Base-by-base conservation (phyloP, 345 rosid genomes). In the Combretum micranthum region DNA sequence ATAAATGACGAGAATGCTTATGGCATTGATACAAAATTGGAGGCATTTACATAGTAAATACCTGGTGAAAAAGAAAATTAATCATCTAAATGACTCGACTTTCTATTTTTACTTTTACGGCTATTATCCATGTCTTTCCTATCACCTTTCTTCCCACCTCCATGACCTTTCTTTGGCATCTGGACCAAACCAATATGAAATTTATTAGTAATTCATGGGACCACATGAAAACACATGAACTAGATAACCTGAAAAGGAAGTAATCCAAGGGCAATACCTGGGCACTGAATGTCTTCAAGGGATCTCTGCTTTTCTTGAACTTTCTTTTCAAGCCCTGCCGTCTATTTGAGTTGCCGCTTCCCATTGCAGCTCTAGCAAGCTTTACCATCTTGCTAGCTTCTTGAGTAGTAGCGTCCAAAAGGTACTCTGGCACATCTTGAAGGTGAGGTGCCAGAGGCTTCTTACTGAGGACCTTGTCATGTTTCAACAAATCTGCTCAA, bases 301-400 rank as follows among this genome's bases (percentile, higher is more conserved):
- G 96, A 56, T 92, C 89, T 46, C 64, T 61, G 66, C 65, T 77
- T 74, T 72, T 84, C 53, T 79, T 69, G 20, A 53, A 83, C 55
- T 67, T 83, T 70, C 68, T 83, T 72, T 69, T 83, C 42, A 72
- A 70, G 48, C 67, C 73, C 20, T 69, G 82, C 52, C 72, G 74
- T 42, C 68, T 72, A 54, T 63, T 59, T 13, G 71, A 20, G 70
- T 69, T 77, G 47, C 55, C 63, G 21, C 61, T 69, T 1, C 96
- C 94, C 94, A 92, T 81, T 58, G 98, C 98, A 59, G 87, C 97
- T 53, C 90, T 76, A 11, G 91, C 72, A 60, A 86, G 81, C 77
- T 75, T 84, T 2, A 92, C 81, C 87, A 85, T 83, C 72, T 92
- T 88, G 69, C 84, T 79, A 47, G 97, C 97, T 67, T 88, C 87